Percentiles rank a stretch among this genome's conserved stretches.
Conservation (phyloP, 2,329 filamentous ascomycete species). For the Leptoxyphium fumago region DNA sequence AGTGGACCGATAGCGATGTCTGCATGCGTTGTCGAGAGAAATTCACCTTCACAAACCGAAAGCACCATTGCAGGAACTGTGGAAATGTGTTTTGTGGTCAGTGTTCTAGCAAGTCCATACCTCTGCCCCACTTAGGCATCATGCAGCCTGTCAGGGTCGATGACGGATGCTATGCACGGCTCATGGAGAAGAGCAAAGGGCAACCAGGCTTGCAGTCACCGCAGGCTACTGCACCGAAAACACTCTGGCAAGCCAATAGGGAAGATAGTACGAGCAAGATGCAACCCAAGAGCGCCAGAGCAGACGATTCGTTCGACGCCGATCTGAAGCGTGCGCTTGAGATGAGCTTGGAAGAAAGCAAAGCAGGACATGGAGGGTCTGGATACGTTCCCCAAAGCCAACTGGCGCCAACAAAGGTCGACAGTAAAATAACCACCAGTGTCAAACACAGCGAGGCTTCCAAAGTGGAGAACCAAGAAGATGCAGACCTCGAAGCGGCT, state of each 20-base stretch:
- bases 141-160: slow-evolving; percentile 83
- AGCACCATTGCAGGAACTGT: slow-evolving; percentile 96
- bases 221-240: slow-evolving; percentile 31
- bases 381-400: slow-evolving; percentile 58
- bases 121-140: slow-evolving; percentile 86
- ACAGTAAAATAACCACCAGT: slow-evolving; percentile 10
- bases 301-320: slow-evolving; percentile 80
- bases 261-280: slow-evolving; percentile 34
- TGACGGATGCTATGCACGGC: slow-evolving; percentile 83
- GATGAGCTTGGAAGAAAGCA: slow-evolving; percentile 92
- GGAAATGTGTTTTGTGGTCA: slow-evolving; percentile 94
- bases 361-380: slow-evolving; percentile 47
- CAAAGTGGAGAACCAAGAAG: slow-evolving; percentile 58
- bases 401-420: slow-evolving; percentile 17
- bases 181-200: slow-evolving; percentile 56
- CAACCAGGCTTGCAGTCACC: slow-evolving; percentile 5
- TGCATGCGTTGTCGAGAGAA: slow-evolving; percentile 94
- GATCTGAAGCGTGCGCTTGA: slow-evolving; percentile 85
- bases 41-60: slow-evolving; percentile 96
- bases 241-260: slow-evolving; percentile 39
- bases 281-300: slow-evolving; percentile 75
- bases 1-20: slow-evolving; percentile 95
- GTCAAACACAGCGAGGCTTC: slow-evolving; percentile 10
- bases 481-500: slow-evolving; percentile 82
- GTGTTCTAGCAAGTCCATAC: slow-evolving; percentile 78